Base-by-base conservation (phyloP, 805 yeast genomes). In the Ogataea neopini region DNA sequence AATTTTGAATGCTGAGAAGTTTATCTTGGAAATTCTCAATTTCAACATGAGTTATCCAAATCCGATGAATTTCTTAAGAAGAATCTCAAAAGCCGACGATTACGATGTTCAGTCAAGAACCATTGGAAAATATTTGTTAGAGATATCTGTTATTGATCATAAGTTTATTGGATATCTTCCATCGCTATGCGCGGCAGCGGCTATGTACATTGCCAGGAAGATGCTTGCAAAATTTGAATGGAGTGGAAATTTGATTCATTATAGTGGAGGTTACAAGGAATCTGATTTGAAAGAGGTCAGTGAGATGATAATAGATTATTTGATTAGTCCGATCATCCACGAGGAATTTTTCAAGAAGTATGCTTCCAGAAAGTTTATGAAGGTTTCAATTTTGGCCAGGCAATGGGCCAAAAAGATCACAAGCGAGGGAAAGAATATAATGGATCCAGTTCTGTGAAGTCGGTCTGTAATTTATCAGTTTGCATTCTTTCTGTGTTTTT, bases 261-360 rank as follows among this genome's bases (percentile, higher is more conserved):
- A 92, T 66, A 83, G 94, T 18, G 97, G 97, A 28, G 97, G 96
- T 9, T 88, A 87, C 66, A 78, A 83, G 18, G 87, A 84, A 53
- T 77, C 74, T 35, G 90, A 86, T 57, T 67, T 94, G 66, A 75
- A 76, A 53, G 87, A 88, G 32, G 83, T 89, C 44, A 79, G 87
- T 48, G 83, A 81, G 53, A 75, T 85, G 72, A 79, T 92, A 52
- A 76, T 88, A 66, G 87, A 84, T 62, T 92, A 88, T 65, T 68
- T 86, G 53, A 80, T 83, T 36, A 77, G 84, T 39, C 96, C 96
- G 9, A 87, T 90, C 44, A 83, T 81, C 49, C 96, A 91, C 69
- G 96, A 88, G 62, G 96, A 89, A 65, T 89, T 92, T 62, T 90
- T 89, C 73, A 88, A 86, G 63, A 94, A 94, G 70, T 94, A 94